Conservation (phyloP, 1,139 yeast genomes). For the Chernovozyma sophiae-reginae region DNA sequence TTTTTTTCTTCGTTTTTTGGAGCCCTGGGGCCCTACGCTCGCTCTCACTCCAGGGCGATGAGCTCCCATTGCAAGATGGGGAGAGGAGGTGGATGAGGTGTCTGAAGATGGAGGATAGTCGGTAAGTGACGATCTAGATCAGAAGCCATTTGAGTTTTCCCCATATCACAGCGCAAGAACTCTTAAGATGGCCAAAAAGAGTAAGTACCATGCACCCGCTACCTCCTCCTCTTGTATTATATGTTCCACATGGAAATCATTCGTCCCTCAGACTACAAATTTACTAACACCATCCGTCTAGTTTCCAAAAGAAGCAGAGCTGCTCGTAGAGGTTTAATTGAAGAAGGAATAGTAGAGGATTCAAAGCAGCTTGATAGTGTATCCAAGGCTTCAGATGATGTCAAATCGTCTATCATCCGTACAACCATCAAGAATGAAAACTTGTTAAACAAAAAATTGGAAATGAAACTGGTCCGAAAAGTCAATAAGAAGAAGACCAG, state of each 20-base stretch:
- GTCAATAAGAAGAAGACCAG: constrained; percentile 30
- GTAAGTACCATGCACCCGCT: too few relatives aligned
- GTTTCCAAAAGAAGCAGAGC: constrained; percentile 73
- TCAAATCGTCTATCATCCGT: constrained; percentile 61
- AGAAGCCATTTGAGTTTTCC: too few relatives aligned
- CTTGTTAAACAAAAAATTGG: constrained; percentile 53
- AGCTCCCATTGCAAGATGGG: too few relatives aligned
- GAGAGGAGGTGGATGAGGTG: too few relatives aligned
- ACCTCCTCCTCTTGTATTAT: too few relatives aligned
- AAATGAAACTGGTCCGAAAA: constrained; percentile 20
- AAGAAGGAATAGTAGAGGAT: constrained; percentile 26
- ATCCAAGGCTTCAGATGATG: constrained; percentile 58
- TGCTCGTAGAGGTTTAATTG: constrained; percentile 61
- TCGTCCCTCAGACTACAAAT: background rate
- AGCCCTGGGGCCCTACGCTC: too few relatives aligned
- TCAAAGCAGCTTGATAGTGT: constrained; percentile 46
- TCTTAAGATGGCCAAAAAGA: constrained; percentile 26
- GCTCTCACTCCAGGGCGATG: too few relatives aligned
- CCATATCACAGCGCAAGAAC: constrained; percentile 1
- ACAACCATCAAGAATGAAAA: constrained; percentile 67
- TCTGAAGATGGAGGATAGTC: too few relatives aligned
- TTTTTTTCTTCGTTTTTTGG: too few relatives aligned
- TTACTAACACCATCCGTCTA: constrained; percentile 10
- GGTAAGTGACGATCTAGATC: too few relatives aligned
- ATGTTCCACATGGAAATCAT: too few relatives aligned